Evolutionary conservation across 208 protist species (phyloP), one percentile per base, ranked within the genome.

Genomic region (Leishmania amazonensis): DNA sequence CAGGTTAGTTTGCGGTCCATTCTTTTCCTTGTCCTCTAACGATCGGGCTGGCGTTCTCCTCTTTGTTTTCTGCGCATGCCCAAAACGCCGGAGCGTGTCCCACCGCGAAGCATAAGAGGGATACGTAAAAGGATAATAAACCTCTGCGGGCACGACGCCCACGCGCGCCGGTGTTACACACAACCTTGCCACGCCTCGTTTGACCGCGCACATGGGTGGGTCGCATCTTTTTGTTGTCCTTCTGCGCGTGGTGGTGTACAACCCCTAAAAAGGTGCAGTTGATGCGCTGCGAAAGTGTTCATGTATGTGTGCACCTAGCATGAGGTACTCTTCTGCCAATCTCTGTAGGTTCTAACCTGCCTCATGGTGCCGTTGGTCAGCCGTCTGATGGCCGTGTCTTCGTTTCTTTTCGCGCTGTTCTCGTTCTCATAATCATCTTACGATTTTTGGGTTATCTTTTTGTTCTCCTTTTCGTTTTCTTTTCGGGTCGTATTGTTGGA

Each of bases 361-460:
- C 8, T 3, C 28, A 31, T 15, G 57, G 57, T 11, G 21, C 8
- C 28, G 57, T 62, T 62, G 21, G 28, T 11, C 28, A 15, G 58
- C 58, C 7, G 15, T 62, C 28, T 17, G 58, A 64, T 13, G 58
- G 7, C 6, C 6, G 11, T 71, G 11, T 28, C 17, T 45, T 42
- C 17, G 3, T 28, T 40, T 28, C 35, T 45, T 49, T 31, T 49
- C 28, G 68, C 68, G 7, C 45, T 40, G 60, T 1, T 31, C 11
- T 53, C 28, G 24, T 40, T 31, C 35, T 6, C n/a, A 28, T 1
- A 40, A 21, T 38, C 2, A 42, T 68, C 35, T 73, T 67, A 49
- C 45, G 9, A 51, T 42, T 67, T 75, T 75, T 75, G 53, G 1
- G 8, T 5, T 8, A 49, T 73, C 13, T 75, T 49, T 81, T 81